Conservation (phyloP, 176 grass and related monocot genomes). For the Zizania latifolia region DNA sequence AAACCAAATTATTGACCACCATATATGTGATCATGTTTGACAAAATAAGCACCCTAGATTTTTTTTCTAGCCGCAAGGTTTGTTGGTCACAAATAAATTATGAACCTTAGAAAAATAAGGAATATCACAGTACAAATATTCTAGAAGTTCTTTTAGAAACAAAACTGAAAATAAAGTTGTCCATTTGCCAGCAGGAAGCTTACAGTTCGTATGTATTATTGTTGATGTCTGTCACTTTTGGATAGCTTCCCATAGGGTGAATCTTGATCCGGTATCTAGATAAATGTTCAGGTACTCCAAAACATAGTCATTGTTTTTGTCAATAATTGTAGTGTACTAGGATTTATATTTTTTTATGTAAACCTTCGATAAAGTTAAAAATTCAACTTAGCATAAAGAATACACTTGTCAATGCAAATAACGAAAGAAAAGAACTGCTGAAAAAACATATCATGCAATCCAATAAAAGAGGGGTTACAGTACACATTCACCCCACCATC, state of each 20-base stretch:
- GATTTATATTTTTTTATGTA: background rate
- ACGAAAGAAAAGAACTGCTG: background rate
- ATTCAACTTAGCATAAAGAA: background rate
- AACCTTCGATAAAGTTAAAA: background rate
- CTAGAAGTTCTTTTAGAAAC: background rate
- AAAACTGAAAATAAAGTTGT: no score
- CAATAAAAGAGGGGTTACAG: background rate
- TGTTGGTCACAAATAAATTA: background rate
- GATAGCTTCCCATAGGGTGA: slow-evolving; percentile 97
- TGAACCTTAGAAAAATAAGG: background rate
- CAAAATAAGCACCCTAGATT: background rate
- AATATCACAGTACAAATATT: background rate
- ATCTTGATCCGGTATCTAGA: slow-evolving; percentile 94
- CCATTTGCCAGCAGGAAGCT: slow-evolving; percentile 20
- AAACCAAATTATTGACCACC: background rate
- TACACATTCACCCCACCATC: no score
- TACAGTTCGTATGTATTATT: slow-evolving; percentile 97
- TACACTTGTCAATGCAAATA: background rate
- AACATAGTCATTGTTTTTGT: background rate
- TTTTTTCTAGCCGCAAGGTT: slow-evolving; percentile 10
- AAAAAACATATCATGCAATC: background rate
- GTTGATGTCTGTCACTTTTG: slow-evolving; percentile 69
- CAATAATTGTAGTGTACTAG: background rate
- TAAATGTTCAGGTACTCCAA: slow-evolving; percentile 17
- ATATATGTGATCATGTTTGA: background rate